A percentile compares a stretch with the other conserved stretches of the same genome.
Conservation (phyloP, 768 basidiomycete genomes). For the Coprinellus micaceus region DNA sequence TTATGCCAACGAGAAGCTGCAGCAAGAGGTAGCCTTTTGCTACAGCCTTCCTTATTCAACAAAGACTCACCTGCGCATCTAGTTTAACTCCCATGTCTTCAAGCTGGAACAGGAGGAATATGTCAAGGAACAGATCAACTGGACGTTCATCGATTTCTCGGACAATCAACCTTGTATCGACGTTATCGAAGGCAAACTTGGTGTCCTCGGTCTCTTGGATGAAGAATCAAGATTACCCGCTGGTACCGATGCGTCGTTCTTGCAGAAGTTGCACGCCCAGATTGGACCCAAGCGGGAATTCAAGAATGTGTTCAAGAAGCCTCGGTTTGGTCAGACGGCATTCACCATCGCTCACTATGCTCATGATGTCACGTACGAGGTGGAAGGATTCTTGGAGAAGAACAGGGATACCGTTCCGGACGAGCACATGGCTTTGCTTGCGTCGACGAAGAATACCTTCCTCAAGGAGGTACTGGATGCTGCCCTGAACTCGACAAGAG, state of each 20-base stretch:
- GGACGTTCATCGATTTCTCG: constrained; percentile 99
- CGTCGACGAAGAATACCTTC: constrained; percentile 85
- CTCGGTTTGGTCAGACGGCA: constrained; percentile 94
- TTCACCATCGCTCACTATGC: constrained; percentile 99
- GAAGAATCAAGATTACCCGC: constrained; percentile 96
- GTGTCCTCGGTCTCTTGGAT: constrained; percentile 90
- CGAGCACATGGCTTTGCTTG: constrained; percentile 89
- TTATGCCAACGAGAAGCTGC: constrained; percentile 96
- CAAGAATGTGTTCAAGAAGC: constrained; percentile 93
- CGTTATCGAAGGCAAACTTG: constrained; percentile 95
- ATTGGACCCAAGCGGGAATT: constrained; percentile 76
- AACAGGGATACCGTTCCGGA: constrained; percentile 98
- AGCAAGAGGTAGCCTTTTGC: constrained; percentile 77
- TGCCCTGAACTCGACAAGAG: constrained; percentile 71
- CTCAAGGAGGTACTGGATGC: constrained; percentile 92
- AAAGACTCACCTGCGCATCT: constrained; percentile 11
- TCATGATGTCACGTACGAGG: constrained; percentile 96
- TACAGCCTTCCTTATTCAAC: background rate
- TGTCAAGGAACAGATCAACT: constrained; percentile 96
- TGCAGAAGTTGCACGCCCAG: constrained; percentile 87
- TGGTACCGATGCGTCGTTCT: constrained; percentile 88
- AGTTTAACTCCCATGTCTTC: constrained; percentile 99
- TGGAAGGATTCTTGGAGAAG: constrained; percentile 97
- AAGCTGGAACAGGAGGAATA: constrained; percentile 99
- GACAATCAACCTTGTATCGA: constrained; percentile 99